A percentile compares a stretch with the other conserved stretches of the same genome.
Evolutionary conservation across 2,329 filamentous ascomycete genomes (phyloP).

Genomic region (Diplodia corticola): DNA sequence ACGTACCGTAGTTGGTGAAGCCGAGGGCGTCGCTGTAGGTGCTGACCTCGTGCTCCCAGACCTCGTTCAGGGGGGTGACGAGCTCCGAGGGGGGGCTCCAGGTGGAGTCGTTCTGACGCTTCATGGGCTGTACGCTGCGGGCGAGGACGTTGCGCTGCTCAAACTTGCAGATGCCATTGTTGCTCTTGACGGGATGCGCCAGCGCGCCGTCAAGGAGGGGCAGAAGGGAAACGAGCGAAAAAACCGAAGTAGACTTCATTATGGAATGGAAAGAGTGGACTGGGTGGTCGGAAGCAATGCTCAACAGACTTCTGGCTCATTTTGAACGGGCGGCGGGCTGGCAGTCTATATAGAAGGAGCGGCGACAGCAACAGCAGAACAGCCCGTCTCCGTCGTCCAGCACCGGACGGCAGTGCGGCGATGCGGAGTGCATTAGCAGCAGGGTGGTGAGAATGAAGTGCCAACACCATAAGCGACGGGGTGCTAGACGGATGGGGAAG

Average conservation of each 20-base stretch:
- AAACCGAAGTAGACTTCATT: conserved; percentile 29
- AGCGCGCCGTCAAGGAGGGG: conserved; percentile 26
- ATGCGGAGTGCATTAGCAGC: not conserved
- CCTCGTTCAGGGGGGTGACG: conserved; percentile 29
- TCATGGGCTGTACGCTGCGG: conserved; percentile 27
- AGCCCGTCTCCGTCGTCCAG: not conserved
- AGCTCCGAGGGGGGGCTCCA: conserved; percentile 33
- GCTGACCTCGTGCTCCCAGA: conserved; percentile 31
- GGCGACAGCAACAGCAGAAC: not conserved
- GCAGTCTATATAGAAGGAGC: not conserved
- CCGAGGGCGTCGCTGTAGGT: conserved; percentile 30
- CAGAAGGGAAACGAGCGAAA: conserved; percentile 28
- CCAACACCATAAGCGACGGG: conserved; percentile 11
- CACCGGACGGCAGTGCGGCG: not conserved
- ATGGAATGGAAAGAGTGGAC: conserved; percentile 2
- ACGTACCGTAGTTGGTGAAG: conserved; percentile 34
- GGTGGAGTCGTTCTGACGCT: conserved; percentile 26
- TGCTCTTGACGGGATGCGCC: conserved; percentile 27
- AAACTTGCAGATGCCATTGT: conserved; percentile 24
- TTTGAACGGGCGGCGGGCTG: not conserved
- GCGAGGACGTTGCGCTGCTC: conserved; percentile 28
- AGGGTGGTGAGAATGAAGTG: not conserved
- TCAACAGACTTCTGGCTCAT: conserved; percentile 7
- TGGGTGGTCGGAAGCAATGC: not conserved
- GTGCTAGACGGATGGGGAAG: not conserved